Conservation (phyloP, 768 basidiomycete genomes). For the Scleroderma citrinum region DNA sequence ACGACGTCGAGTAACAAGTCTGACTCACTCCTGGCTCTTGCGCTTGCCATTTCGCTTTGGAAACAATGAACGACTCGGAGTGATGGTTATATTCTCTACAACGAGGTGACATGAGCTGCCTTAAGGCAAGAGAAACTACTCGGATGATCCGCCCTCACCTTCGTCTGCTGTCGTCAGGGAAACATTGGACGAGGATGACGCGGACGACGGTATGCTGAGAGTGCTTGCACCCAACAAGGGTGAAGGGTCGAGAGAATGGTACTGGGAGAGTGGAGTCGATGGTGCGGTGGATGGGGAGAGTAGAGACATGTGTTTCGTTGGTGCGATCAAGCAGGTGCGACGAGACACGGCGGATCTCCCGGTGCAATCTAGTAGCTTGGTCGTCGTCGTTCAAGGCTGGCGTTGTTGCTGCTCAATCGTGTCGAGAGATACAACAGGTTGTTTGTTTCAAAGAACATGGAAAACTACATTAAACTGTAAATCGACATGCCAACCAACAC, state of each 20-base stretch:
- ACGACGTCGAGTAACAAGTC: slow-evolving; percentile 14
- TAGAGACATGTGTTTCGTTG: slow-evolving; percentile 31
- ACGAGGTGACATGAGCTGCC: slow-evolving; percentile 29
- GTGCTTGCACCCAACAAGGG: slow-evolving; percentile 14
- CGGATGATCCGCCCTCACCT: slow-evolving; percentile 41
- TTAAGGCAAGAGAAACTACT: slow-evolving; percentile 18
- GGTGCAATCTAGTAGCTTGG: slow-evolving; percentile 2
- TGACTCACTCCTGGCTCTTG: slow-evolving; percentile 64
- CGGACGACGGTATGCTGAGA: slow-evolving; percentile 24
- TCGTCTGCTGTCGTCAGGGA: slow-evolving; percentile 58
- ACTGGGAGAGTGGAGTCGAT: slow-evolving; percentile 28
- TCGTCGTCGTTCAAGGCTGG: slow-evolving; percentile 12
- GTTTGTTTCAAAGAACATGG: not conserved
- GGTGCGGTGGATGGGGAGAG: slow-evolving; percentile 19
- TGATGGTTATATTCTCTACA: slow-evolving; percentile 72
- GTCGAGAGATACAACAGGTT: not conserved
- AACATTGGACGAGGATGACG: slow-evolving; percentile 47
- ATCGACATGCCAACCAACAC: not conserved
- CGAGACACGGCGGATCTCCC: slow-evolving; percentile 49
- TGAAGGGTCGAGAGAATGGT: slow-evolving; percentile 29
- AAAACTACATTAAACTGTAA: not conserved
- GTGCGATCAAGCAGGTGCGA: slow-evolving; percentile 22
- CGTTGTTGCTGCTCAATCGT: not conserved
- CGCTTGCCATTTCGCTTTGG: slow-evolving; percentile 44
- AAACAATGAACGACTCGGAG: slow-evolving; percentile 39